phyloP scores from a whole-genome alignment of 371 early-diverging fungal genomes.

The Syncephalastrum monosporum region DNA sequence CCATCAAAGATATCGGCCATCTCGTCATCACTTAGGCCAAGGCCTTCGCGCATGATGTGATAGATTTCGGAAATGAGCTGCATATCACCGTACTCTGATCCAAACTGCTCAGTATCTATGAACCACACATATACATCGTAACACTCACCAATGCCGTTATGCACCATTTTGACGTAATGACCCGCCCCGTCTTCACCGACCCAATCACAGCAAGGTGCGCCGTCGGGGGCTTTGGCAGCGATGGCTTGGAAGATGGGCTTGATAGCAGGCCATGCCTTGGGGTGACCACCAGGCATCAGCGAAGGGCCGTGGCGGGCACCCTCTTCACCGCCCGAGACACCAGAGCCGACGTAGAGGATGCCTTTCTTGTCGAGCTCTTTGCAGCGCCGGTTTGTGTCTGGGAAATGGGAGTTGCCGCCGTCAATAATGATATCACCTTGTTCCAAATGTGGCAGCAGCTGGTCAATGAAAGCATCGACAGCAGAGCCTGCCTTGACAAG shows the following conservation, averaged over 20 bases:
- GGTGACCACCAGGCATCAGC: constrained; percentile 98
- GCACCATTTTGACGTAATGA: constrained; percentile 99
- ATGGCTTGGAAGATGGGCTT: constrained; percentile 96
- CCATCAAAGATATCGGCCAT: constrained; percentile 85
- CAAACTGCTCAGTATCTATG: background rate
- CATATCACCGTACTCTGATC: constrained; percentile 98
- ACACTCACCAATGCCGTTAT: constrained; percentile 91
- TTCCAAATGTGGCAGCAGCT: constrained; percentile 83
- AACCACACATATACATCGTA: background rate
- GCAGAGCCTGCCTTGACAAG: constrained; percentile 97
- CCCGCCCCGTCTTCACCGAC: constrained; percentile 98
- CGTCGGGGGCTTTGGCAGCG: constrained; percentile 86
- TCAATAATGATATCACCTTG: constrained; percentile 98
- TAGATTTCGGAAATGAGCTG: constrained; percentile 98
- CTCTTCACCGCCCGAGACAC: constrained; percentile 99
- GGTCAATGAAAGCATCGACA: constrained; percentile 94
- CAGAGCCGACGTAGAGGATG: constrained; percentile 94
- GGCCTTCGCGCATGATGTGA: constrained; percentile 85
- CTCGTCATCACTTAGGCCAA: constrained; percentile 80
- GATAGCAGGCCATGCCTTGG: constrained; percentile 89
- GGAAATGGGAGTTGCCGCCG: constrained; percentile 99
- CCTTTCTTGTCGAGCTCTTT: constrained; percentile 85
- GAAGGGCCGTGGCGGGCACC: constrained; percentile 99
- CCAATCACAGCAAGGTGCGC: constrained; percentile 98
- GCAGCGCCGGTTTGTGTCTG: constrained; percentile 93